Evolutionary conservation across 179 eudicot genomes (phyloP), one percentile per base, ranked within the genome.

Genomic region (Pouteria campechiana): DNA sequence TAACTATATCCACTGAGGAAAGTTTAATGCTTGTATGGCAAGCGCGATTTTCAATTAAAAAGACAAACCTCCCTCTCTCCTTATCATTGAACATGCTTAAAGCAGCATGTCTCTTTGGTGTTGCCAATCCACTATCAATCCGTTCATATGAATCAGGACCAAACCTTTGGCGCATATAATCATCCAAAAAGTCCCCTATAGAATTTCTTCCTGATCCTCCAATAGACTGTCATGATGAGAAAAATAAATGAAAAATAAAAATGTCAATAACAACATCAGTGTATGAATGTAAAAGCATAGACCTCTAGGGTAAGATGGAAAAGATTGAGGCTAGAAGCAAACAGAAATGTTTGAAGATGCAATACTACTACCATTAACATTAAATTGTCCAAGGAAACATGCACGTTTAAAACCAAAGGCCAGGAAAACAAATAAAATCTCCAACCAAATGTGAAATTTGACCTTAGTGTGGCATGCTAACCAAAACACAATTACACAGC

Each of bases 121-220:
- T 41, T 27, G 44, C 8, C 10, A 48, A 41, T 29, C 74, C 74
- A 31, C 64, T 64, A 23, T 73, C 88, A 49, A 92, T 41, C 28
- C 78, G 80, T 52, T 92, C 96, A 69, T 79, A 92, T 32, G 94
- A 68, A 69, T 82, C 73, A 58, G 35, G 16, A 53, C 96, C 96
- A 74, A 86, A 92, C 55, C 88, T 71, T 46, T 66, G 58, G 21
- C 60, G 50, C 23, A 92, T 44, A 46, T 65, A 70, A 54, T 92
- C 96, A 15, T 87, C 96, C 65, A 92, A 74, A 54, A 87, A 64
- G 57, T 70, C 63, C 38, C 84, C 96, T 25, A 51, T 53, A 20
- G 58, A 42, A 40, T 60, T 61, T 67, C 55, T 65, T 51, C 73
- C 78, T 22, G 78, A 60, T 25, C 80, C 84, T 57, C 72, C 54